phyloP scores from a whole-genome alignment of 2,329 filamentous ascomycete species.

The Aspergillus jensenii region DNA sequence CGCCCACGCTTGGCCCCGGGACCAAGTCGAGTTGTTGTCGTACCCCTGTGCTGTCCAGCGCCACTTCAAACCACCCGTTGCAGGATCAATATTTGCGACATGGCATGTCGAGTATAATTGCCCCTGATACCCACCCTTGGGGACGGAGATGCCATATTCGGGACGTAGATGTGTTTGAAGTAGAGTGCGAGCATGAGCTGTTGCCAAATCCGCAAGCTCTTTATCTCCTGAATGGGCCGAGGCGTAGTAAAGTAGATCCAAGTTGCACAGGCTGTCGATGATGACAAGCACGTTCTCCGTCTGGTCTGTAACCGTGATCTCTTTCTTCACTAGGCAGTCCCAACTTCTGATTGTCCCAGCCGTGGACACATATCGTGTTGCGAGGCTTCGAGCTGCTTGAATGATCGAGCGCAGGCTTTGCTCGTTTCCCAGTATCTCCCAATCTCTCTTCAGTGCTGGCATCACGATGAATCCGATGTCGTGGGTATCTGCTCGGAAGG shows the following conservation, averaged over 20 bases:
- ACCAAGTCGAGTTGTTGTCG: constrained; percentile 21
- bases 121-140: constrained; percentile 1
- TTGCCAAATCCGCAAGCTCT: constrained; percentile 36
- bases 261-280: constrained; percentile 45
- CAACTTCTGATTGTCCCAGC: constrained; percentile 42
- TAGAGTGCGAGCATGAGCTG: constrained; percentile 39
- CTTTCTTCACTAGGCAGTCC: constrained; percentile 18
- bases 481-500: constrained; percentile 51
- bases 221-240: constrained; percentile 26
- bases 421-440: constrained; percentile 42
- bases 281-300: constrained; percentile 41
- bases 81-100: constrained; percentile 23
- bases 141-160: background rate
- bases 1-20: constrained; percentile 26
- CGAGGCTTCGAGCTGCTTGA: constrained; percentile 24
- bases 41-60: constrained; percentile 24
- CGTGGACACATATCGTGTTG: constrained; percentile 35
- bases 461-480: constrained; percentile 56
- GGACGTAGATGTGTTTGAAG: constrained; percentile 32
- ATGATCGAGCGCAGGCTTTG: constrained; percentile 14
- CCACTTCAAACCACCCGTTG: constrained; percentile 14
- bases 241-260: constrained; percentile 41
- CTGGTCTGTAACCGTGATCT: constrained; percentile 31
- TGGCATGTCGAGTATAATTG: constrained; percentile 20
- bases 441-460: constrained; percentile 48